Conservation (phyloP, 768 basidiomycete species). For the Plicaturopsis crispa region DNA sequence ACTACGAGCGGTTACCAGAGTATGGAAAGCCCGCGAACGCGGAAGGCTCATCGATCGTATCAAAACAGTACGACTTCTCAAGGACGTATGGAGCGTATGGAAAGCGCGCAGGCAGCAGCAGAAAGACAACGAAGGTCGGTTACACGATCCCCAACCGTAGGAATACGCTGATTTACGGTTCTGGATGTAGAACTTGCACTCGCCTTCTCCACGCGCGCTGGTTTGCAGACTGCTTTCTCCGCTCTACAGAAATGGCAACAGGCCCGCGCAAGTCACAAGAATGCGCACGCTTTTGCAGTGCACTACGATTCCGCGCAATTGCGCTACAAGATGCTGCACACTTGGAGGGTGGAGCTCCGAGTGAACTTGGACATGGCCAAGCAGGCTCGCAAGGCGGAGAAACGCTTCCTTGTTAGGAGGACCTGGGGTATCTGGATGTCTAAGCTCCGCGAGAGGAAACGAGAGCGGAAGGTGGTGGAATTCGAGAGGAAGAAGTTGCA, state of each 20-base stretch:
- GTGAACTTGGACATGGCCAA: conserved; percentile 39
- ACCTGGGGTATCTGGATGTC: conserved; percentile 43
- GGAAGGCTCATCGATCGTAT: conserved; percentile 51
- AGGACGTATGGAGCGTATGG: conserved; percentile 45
- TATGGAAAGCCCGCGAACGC: conserved; percentile 66
- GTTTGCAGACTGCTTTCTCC: conserved; percentile 27
- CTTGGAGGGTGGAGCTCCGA: conserved; percentile 52
- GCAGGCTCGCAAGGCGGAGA: conserved; percentile 47
- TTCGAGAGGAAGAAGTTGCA: conserved; percentile 31
- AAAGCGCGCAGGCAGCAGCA: conserved; percentile 31
- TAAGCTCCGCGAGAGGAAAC: conserved; percentile 33
- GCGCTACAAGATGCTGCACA: conserved; percentile 31
- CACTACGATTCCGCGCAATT: conserved; percentile 39
- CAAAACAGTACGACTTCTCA: conserved; percentile 35
- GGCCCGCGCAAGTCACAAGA: conserved; percentile 34
- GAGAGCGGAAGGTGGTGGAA: conserved; percentile 35
- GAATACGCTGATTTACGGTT: conserved; percentile 9
- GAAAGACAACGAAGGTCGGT: conserved; percentile 38
- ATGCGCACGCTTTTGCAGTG: conserved; percentile 38
- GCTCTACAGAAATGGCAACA: conserved; percentile 40
- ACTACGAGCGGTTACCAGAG: conserved; percentile 47
- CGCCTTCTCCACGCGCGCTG: conserved; percentile 38
- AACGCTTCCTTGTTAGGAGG: conserved; percentile 39
- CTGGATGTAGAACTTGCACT: conserved; percentile 35
- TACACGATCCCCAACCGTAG: background rate